phyloP scores from a whole-genome alignment of 2,329 filamentous ascomycete genomes.

The Acrodontium crateriforme region DNA sequence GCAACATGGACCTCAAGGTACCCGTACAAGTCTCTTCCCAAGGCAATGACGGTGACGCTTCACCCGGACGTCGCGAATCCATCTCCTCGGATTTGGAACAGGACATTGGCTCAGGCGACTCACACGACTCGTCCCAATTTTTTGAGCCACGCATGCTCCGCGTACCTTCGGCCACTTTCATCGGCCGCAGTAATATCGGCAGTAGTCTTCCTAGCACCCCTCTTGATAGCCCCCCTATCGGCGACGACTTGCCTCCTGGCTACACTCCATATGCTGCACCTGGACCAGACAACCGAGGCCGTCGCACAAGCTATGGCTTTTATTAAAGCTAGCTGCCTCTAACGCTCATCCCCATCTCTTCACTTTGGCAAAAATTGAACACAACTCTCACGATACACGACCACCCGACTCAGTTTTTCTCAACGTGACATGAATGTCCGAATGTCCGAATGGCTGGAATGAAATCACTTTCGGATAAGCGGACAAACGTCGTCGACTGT shows the following conservation, averaged over 20 bases:
- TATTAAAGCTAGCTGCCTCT: too few relatives aligned
- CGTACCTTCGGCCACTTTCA: conserved; percentile 14
- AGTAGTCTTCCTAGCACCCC: conserved; percentile 8
- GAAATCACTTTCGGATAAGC: too few relatives aligned
- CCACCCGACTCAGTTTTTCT: too few relatives aligned
- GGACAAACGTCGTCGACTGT: too few relatives aligned
- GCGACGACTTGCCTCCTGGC: conserved; percentile 14
- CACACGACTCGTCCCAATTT: conserved; percentile 16
- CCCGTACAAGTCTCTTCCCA: conserved; percentile 30
- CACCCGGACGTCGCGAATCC: conserved; percentile 1
- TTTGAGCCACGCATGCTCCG: conserved; percentile 24
- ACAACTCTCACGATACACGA: too few relatives aligned
- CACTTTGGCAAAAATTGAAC: too few relatives aligned
- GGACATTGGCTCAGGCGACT: conserved; percentile 7
- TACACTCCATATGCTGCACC: conserved; percentile 13
- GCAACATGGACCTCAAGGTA: conserved; percentile 28
- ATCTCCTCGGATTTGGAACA: not conserved
- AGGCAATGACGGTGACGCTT: conserved; percentile 4
- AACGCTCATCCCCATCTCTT: too few relatives aligned
- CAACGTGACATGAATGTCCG: too few relatives aligned
- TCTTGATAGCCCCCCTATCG: not conserved
- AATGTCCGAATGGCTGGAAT: too few relatives aligned
- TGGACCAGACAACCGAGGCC: too few relatives aligned
- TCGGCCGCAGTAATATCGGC: conserved; percentile 13
- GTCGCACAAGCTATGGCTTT: too few relatives aligned